Evolutionary conservation across 805 yeast genomes (phyloP), one percentile per base, ranked within the genome.

Genomic region (Candida qinlingensis): DNA sequence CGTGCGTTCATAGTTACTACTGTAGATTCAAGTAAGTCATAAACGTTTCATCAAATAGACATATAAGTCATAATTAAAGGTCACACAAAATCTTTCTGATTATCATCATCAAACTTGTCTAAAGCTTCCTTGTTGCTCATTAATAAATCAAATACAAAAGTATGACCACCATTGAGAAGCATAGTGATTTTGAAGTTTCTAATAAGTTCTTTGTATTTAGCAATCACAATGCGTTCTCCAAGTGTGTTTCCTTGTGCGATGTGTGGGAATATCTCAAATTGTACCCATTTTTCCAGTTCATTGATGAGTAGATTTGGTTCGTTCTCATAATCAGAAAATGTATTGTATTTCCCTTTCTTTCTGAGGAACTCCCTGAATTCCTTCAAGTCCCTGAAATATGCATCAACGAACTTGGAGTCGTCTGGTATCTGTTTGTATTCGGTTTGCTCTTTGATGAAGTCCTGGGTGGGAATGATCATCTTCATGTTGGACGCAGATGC

Each of bases 71-170:
- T 25, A 11, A 27, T 25, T 13, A 7, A 7, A 10, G 41, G 41
- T 19, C 41, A 13, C n/a, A 13, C 19, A 26, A 13, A 7, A 27
- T 25, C 26, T 7, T 40, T 40, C 19, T 12, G 9, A 12, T 39
- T 19, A 9, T 7, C 33, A 33, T 44, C 46, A 37, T 51, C 54
- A 44, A 51, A 49, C n/a, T 49, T 49, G 9, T 51, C 54, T 2
- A 51, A 31, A 7, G 52, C 54, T 28, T 51, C 52, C 35, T 46
- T 43, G 8, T 48, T 39, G 10, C 36, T 49, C 54, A 59, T 41
- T 39, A 83, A 58, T 1, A 83, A 68, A 56, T 83, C 89, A 56
- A 83, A 71, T 10, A 79, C 71, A 45, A 76, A 76, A 2, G 83
- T 69, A 55, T 80, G 76, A 1, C 83, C 84, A 13, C 85, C 83